These are phyloP conservation scores for Tetrapisispora namnaoensis DNA, from an alignment of 805 yeast species.

Conservation along the genomic window DNA sequence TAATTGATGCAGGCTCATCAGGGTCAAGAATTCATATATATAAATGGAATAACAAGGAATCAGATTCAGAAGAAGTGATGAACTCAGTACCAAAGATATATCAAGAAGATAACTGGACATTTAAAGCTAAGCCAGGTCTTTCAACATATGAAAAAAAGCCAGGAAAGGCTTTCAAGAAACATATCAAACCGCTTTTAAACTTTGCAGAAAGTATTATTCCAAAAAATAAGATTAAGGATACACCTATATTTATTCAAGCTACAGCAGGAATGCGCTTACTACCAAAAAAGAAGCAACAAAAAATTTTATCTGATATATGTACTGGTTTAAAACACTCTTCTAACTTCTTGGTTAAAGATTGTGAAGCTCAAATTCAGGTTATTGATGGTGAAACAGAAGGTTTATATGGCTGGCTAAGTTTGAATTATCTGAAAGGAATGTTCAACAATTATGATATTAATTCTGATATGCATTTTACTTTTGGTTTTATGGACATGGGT, in stretches of 20 bases:
- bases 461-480: slow-evolving; percentile 40
- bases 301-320: slow-evolving; percentile 55
- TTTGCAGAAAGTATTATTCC: slow-evolving; percentile 72
- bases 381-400: slow-evolving; percentile 96
- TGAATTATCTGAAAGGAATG: slow-evolving; percentile 71
- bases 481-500: slow-evolving; percentile 98
- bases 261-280: slow-evolving; percentile 95
- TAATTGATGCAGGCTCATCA: slow-evolving; percentile 90
- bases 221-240: slow-evolving; percentile 41
- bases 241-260: slow-evolving; percentile 86
- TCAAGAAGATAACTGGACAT: slow-evolving; percentile 59
- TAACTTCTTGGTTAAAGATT: slow-evolving; percentile 43
- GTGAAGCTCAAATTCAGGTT: slow-evolving; percentile 65
- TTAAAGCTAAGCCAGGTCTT: slow-evolving; percentile 74
- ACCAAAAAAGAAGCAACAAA: slow-evolving; percentile 41
- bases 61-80: slow-evolving; percentile 17
- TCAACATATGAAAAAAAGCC: slow-evolving; percentile 53
- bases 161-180: slow-evolving; percentile 56
- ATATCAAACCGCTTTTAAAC: slow-evolving; percentile 52
- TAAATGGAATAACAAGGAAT: slow-evolving; percentile 43
- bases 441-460: slow-evolving; percentile 39
- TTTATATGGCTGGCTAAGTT: slow-evolving; percentile 87
- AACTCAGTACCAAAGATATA: slow-evolving; percentile 58
- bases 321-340: slow-evolving; percentile 42
- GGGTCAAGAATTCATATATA: slow-evolving; percentile 86